Percentiles rank a stretch among this genome's conserved stretches.
phyloP scores from a whole-genome alignment of 768 basidiomycete genomes.

The Pleurotus djamor region DNA sequence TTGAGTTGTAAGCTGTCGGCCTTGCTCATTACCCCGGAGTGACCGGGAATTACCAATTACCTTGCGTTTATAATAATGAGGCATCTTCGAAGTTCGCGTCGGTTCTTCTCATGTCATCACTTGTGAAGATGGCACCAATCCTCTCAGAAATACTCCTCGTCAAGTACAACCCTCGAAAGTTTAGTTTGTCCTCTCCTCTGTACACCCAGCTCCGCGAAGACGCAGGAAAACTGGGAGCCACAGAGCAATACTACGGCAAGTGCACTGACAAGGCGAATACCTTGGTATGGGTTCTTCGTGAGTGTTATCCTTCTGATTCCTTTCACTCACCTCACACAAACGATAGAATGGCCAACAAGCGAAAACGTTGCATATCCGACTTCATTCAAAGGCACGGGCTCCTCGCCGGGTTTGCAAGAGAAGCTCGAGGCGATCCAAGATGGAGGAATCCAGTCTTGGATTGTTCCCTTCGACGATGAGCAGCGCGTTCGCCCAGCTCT shows the following conservation, averaged over 20 bases:
- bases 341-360: slow-evolving; percentile 15
- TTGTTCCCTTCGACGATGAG: slow-evolving; percentile 14
- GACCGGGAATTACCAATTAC: not conserved
- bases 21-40: not conserved
- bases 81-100: not conserved
- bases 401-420: not conserved
- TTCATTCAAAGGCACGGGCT: slow-evolving; percentile 9
- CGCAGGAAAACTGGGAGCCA: slow-evolving; percentile 12
- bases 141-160: slow-evolving; percentile 15
- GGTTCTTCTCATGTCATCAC: not conserved
- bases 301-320: not conserved
- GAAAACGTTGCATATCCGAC: not conserved
- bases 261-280: slow-evolving; percentile 7
- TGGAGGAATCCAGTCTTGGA: slow-evolving; percentile 9
- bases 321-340: not conserved
- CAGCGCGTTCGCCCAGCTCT: slow-evolving; percentile 14
- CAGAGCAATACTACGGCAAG: slow-evolving; percentile 19
- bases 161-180: slow-evolving; percentile 10
- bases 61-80: not conserved
- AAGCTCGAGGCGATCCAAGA: slow-evolving; percentile 8
- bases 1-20: not conserved
- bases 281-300: slow-evolving; percentile 19
- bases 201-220: slow-evolving; percentile 13
- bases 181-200: slow-evolving; percentile 11
- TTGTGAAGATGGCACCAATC: slow-evolving; percentile 14